Evolutionary conservation across 176 grass and related monocot species (phyloP), one percentile per base, ranked within the genome.

Genomic region (Cenchrus americanus): DNA sequence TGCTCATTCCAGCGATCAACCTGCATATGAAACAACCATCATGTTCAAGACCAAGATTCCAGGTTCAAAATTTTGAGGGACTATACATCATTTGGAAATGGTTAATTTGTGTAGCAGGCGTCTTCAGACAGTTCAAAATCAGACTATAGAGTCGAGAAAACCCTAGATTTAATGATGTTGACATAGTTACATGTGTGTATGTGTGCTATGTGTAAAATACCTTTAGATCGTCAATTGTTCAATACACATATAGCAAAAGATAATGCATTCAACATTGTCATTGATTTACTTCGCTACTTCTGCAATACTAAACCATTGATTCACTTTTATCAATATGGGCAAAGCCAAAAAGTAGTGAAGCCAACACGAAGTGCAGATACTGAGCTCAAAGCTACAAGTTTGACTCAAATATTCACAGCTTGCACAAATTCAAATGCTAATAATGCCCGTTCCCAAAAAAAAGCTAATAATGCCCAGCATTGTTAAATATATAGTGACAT

Each of bases 1-100:
- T 98, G 95, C 85, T 98, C 95, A 7, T 98, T 93, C 95, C 95
- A 98, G 67, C 92, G 93, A 4, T 98, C 95, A 57, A 98, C 84
- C 95, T 98, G 83, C 60, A 77, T 41, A 88, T 30, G 55, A 82
- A 69, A 69, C 34, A 52, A 37, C 34, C 2, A 4, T 37, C 34
- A 37, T 23, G 19, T 57, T 76, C 21, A 14, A 73, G 40, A 11
- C 3, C 19, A 48, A 75, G 1, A 67, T 44, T 1, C 2, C 8
- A 49, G 2, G 9, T 3, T 5, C 27, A 40, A 54, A 47, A 34
- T 23, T 15, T 13, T 48, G 48, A 47, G 59, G 17, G 47, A 24
- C 32, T 18, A 24, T 14, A 11, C n/a, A 54, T 18, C 51, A 53
- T 53, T 51, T 62, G 42, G 18, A 62, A 41, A 41, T 4, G 58